phyloP scores from a whole-genome alignment of 129 eudicot genomes.

The Cynara cardunculus region DNA sequence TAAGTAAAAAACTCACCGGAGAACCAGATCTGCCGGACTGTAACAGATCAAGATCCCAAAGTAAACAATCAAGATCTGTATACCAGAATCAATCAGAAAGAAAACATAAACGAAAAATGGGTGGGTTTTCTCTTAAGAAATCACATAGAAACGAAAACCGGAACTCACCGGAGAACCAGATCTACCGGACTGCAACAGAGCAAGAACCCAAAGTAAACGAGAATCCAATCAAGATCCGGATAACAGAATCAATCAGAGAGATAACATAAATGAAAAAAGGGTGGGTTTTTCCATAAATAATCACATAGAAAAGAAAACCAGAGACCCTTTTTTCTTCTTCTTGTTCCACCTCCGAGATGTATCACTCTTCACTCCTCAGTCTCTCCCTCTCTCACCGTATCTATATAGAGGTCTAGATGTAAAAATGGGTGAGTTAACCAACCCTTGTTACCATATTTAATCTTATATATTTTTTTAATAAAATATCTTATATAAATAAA shows the following conservation, averaged over 20 bases:
- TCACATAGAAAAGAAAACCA: not conserved
- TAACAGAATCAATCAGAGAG: not conserved
- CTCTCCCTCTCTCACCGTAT: conserved; percentile 5
- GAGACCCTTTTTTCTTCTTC: conserved; percentile 16
- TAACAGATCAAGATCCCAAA: not conserved
- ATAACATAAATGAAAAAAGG: not conserved
- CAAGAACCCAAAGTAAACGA: not conserved
- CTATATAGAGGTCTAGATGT: conserved; percentile 15
- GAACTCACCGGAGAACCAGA: conserved; percentile 27
- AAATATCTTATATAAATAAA: not conserved
- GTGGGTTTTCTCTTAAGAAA: not conserved
- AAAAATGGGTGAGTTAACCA: not conserved
- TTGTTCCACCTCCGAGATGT: not conserved
- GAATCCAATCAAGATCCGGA: conserved; percentile 11
- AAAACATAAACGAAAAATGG: not conserved
- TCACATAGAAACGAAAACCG: not conserved
- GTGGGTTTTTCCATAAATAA: not conserved
- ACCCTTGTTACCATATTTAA: not conserved
- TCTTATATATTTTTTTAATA: not conserved
- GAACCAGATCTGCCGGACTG: conserved; percentile 39
- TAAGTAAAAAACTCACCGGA: conserved; percentile 30
- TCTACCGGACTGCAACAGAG: conserved; percentile 22
- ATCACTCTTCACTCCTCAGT: conserved; percentile 12
- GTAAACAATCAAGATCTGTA: conserved; percentile 5
- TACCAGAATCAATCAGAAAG: not conserved